Evolutionary conservation across 257 asterid species (phyloP).

Genomic region (Nicotiana knightiana): DNA sequence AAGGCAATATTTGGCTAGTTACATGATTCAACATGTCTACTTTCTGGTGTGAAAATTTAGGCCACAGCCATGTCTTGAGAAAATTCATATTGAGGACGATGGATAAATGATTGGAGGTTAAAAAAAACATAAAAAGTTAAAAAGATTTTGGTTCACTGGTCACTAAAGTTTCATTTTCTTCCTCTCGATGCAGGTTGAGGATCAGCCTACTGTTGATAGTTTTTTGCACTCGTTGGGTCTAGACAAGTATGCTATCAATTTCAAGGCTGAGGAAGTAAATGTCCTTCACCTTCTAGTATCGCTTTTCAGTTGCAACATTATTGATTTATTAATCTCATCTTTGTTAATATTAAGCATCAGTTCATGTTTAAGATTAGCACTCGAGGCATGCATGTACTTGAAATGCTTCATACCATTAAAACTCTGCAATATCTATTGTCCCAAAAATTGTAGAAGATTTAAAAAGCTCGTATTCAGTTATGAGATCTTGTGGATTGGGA

Average conservation of each 20-base stretch:
- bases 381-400: not conserved
- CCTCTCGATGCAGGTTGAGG: constrained; percentile 54
- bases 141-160: not conserved
- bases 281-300: not conserved
- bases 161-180: constrained; percentile 2
- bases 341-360: not conserved
- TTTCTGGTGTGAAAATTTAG: not conserved
- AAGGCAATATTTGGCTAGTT: not conserved
- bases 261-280: constrained; percentile 95
- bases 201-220: constrained; percentile 66
- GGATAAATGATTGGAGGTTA: not conserved
- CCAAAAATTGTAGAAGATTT: not conserved
- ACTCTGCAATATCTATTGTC: not conserved
- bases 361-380: not conserved
- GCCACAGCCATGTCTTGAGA: not conserved
- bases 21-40: not conserved
- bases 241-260: constrained; percentile 61
- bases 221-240: constrained; percentile 72
- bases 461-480: not conserved
- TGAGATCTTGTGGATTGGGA: not conserved
- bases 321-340: not conserved
- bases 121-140: not conserved
- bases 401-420: not conserved
- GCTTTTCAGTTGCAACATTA: not conserved
- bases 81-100: not conserved